A percentile compares a stretch with the other conserved stretches of the same genome.
These are phyloP conservation scores for Trichoderma semiorbis DNA, from an alignment of 2,329 filamentous ascomycete genomes.

Conservation along the genomic window DNA sequence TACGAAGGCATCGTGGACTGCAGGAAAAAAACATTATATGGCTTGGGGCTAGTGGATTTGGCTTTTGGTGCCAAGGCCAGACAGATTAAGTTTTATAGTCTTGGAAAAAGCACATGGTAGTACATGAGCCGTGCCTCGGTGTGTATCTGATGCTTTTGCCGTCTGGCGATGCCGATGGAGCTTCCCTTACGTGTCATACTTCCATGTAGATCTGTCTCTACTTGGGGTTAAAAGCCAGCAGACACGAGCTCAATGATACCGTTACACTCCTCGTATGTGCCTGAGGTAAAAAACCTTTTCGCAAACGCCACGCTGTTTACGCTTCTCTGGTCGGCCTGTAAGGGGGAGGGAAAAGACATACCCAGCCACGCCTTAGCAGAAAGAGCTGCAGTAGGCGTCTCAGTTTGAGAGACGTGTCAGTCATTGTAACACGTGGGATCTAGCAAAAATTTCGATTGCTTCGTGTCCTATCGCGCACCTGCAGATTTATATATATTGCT, in stretches of 20 bases:
- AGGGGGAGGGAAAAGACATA: neutral
- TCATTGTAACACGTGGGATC: neutral
- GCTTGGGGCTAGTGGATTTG: constrained; percentile 8
- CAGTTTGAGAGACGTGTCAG: neutral
- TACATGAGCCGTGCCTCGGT: neutral
- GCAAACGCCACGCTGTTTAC: neutral
- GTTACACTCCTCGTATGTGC: neutral
- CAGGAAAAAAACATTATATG: neutral
- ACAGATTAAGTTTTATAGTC: neutral
- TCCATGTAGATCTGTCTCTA: neutral
- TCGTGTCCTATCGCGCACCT: neutral
- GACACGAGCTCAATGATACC: neutral
- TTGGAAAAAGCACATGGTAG: neutral
- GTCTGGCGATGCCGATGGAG: neutral
- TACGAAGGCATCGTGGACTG: neutral
- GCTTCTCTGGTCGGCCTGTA: neutral
- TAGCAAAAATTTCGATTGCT: neutral
- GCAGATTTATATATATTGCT: neutral
- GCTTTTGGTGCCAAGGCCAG: neutral
- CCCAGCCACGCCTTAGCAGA: neutral
- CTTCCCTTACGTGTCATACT: neutral
- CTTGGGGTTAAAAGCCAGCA: neutral
- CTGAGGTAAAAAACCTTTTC: neutral
- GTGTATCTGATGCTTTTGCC: neutral
- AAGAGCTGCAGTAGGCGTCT: neutral